Evolutionary conservation across 331 rosid species (phyloP), one percentile per base, ranked within the genome.

Genomic region (Ulmus americana): DNA sequence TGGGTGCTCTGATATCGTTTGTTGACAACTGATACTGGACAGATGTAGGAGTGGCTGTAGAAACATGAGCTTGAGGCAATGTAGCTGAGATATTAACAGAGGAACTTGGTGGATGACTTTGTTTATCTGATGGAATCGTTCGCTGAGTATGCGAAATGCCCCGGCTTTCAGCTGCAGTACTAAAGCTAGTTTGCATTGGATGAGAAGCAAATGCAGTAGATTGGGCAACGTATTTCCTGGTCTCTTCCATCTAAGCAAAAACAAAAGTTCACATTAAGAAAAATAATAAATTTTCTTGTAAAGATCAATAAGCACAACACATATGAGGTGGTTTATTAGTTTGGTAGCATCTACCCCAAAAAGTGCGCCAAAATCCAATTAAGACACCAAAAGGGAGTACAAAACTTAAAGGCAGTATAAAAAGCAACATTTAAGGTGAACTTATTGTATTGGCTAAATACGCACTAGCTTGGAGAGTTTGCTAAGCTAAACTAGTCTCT

Each of bases 161-260:
- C 46, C 83, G 94, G 75, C 15, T 80, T 73, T 87, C 95, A 70
- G 69, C 76, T 12, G 80, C 71, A 47, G 84, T 50, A 70, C 61
- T 64, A 8, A 72, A 66, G 70, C 53, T 75, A 65, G 86, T 39
- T 78, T 81, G 91, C 70, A 76, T 59, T 39, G 86, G 83, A 39
- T 79, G 95, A 67, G 96, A 74, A 40, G 81, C 35, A 61, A 79
- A 73, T 3, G 95, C 55, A 40, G 91, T 46, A 46, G 86, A 71
- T 49, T 81, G 83, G 50, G 92, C 80, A 42, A 80, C 8, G 68
- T 69, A 80, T 70, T 87, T 87, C 84, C 81, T 90, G 52, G 92
- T 59, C 69, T 90, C 97, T 70, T 90, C 95, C 90, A 90, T 87
- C 97, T 90, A 74, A 61, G 35, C 35, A 28, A 57, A 79, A 65